These are phyloP conservation scores for Phytophthora ohioensis DNA, from an alignment of 352 stramenopile species.

Conservation along the genomic window DNA sequence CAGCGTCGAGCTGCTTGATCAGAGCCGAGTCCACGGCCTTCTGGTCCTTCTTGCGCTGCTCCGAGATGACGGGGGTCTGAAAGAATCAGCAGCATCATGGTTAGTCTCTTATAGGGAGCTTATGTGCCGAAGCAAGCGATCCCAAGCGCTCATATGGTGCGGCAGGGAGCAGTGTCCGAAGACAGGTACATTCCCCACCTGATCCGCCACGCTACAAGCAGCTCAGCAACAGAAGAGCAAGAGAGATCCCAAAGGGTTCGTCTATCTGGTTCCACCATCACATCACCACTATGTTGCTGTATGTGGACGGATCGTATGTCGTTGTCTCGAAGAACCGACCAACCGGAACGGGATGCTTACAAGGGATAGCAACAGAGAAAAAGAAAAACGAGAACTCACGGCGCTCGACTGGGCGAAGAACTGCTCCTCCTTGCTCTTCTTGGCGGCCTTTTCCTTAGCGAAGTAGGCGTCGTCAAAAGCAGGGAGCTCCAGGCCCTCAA, in stretches of 20 bases:
- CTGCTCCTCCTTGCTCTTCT: slow-evolving; percentile 96
- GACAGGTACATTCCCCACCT: slow-evolving; percentile 8
- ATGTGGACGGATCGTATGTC: slow-evolving; percentile 8
- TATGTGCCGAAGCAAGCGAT: slow-evolving; percentile 89
- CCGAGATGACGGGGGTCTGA: slow-evolving; percentile 93
- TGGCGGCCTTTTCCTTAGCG: slow-evolving; percentile 91
- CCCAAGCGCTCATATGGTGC: slow-evolving; percentile 87
- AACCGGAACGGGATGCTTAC: slow-evolving; percentile 33
- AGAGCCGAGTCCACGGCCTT: slow-evolving; percentile 96
- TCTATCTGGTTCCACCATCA: slow-evolving; percentile 22
- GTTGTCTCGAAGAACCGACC: slow-evolving; percentile 24
- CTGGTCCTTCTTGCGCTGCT: slow-evolving; percentile 99
- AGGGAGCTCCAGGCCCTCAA: slow-evolving; percentile 93
- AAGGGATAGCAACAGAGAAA: slow-evolving; percentile 17
- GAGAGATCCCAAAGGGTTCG: slow-evolving; percentile 45
- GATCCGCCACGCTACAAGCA: slow-evolving; percentile 19
- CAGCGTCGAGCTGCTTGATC: slow-evolving; percentile 86
- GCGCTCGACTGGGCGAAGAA: slow-evolving; percentile 96
- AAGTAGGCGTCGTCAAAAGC: slow-evolving; percentile 98
- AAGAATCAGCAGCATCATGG: slow-evolving; percentile 4
- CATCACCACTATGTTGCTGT: slow-evolving; percentile 3
- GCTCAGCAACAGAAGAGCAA: slow-evolving; percentile 1
- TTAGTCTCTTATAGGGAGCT: slow-evolving; percentile 77
- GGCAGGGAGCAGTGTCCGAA: slow-evolving; percentile 9
- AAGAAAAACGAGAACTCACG: slow-evolving; percentile 59